Conservation (phyloP, 768 basidiomycete species). For the Mycena alexandri region DNA sequence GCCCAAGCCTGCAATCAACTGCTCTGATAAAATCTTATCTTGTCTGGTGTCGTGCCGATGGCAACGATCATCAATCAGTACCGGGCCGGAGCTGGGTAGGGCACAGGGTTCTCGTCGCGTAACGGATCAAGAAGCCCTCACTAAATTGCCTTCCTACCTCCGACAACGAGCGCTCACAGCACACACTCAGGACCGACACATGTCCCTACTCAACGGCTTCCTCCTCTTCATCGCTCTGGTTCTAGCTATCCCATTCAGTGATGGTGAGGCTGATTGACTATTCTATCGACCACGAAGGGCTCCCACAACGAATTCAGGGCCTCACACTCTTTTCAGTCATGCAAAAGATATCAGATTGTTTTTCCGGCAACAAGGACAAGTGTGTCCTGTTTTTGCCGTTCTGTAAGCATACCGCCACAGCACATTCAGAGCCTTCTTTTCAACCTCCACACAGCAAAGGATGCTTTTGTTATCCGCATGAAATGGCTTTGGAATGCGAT, state of each 20-base stretch:
- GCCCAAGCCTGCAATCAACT: too few species aligned
- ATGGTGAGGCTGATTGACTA: too few species aligned
- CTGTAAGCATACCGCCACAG: neutral
- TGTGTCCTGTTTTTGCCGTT: conserved; percentile 1
- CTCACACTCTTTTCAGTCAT: neutral
- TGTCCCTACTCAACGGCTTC: too few species aligned
- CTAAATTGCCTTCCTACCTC: too few species aligned
- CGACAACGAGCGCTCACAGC: too few species aligned
- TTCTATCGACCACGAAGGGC: neutral
- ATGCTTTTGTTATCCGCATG: neutral
- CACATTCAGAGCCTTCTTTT: neutral
- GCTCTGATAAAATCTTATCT: too few species aligned
- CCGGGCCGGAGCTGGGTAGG: neutral
- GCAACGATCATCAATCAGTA: neutral
- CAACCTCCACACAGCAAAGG: conserved; percentile 2
- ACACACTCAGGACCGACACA: too few species aligned
- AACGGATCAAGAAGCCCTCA: too few species aligned
- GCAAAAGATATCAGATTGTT: conserved; percentile 4
- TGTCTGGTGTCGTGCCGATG: neutral
- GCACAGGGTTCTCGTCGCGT: neutral
- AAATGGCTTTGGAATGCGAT: conserved; percentile 1
- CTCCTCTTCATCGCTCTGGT: conserved; percentile 1
- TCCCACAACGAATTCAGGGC: neutral
- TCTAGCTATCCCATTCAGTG: neutral
- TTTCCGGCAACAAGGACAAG: neutral